phyloP scores from a whole-genome alignment of 2,329 filamentous ascomycete species.

The Leptographium flavum region DNA sequence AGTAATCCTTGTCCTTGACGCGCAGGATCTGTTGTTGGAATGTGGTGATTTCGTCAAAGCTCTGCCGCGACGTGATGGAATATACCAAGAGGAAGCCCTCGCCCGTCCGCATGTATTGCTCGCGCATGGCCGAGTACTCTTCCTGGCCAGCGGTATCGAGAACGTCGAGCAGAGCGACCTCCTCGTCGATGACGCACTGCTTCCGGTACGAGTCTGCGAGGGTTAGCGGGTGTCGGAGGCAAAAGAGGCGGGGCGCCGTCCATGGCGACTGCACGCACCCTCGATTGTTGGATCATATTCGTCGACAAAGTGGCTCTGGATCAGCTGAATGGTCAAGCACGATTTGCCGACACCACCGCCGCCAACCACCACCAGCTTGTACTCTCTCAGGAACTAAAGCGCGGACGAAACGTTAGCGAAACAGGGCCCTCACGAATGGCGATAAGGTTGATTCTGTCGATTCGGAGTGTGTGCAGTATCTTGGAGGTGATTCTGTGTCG shows the following conservation, averaged over 20 bases:
- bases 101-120: slow-evolving; percentile 99
- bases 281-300: slow-evolving; percentile 99
- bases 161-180: slow-evolving; percentile 93
- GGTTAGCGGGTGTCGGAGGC: too few species aligned
- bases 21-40: slow-evolving; percentile 98
- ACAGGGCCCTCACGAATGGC: not conserved
- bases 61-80: slow-evolving; percentile 94
- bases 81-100: slow-evolving; percentile 97
- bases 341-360: slow-evolving; percentile 98
- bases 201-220: slow-evolving; percentile 91
- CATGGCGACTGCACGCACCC: slow-evolving; percentile 45
- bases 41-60: slow-evolving; percentile 95
- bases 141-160: slow-evolving; percentile 97
- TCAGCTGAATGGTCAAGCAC: slow-evolving; percentile 94
- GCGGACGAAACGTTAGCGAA: not conserved
- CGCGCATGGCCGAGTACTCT: slow-evolving; percentile 97
- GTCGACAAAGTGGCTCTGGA: slow-evolving; percentile 94
- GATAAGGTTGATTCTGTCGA: too few species aligned
- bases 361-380: slow-evolving; percentile 93
- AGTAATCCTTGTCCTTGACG: slow-evolving; percentile 99
- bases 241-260: not conserved
- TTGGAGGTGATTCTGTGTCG: too few species aligned
- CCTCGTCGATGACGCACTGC: slow-evolving; percentile 97
- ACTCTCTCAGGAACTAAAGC: slow-evolving; percentile 70
- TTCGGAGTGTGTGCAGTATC: too few species aligned